A percentile compares a stretch with the other conserved stretches of the same genome.
Evolutionary conservation across 768 basidiomycete species (phyloP).

Genomic region (Omphalotus guepiniiformis): DNA sequence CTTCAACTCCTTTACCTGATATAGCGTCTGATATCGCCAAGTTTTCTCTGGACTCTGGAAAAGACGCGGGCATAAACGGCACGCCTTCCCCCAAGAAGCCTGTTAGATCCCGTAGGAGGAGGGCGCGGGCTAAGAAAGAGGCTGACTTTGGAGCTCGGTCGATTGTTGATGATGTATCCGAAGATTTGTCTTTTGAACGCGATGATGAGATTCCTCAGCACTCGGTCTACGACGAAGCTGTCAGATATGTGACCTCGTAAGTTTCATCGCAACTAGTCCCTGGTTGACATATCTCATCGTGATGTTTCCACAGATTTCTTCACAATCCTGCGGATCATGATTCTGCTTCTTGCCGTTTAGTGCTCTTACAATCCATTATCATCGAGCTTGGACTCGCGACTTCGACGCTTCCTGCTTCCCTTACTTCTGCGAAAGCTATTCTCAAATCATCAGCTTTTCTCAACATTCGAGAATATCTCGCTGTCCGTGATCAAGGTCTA

Average conservation of each 20-base stretch:
- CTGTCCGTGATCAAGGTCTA: constrained; percentile 58
- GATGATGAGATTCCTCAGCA: constrained; percentile 22
- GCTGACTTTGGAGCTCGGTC: constrained; percentile 32
- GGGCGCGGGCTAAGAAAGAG: not conserved
- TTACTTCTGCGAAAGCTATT: constrained; percentile 64
- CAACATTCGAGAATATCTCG: constrained; percentile 71
- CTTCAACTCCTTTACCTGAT: not conserved
- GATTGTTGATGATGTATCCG: constrained; percentile 50
- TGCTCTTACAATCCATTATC: constrained; percentile 68
- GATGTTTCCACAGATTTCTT: constrained; percentile 38
- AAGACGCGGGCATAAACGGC: not conserved
- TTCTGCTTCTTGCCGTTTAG: constrained; percentile 45
- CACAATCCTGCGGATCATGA: constrained; percentile 41
- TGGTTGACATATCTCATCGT: not conserved
- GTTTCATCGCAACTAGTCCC: constrained; percentile 22
- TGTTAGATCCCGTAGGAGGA: not conserved
- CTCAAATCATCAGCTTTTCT: constrained; percentile 65
- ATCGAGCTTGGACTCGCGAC: constrained; percentile 68
- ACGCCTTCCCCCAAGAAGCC: not conserved
- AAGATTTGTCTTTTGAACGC: constrained; percentile 34
- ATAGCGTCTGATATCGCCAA: constrained; percentile 11
- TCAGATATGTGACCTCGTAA: constrained; percentile 57
- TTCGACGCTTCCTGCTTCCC: constrained; percentile 48
- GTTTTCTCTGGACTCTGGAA: constrained; percentile 11
- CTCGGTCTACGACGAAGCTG: constrained; percentile 54